Conservation (phyloP, 164 flowering plant genomes). For the Tinospora cordifolia region DNA sequence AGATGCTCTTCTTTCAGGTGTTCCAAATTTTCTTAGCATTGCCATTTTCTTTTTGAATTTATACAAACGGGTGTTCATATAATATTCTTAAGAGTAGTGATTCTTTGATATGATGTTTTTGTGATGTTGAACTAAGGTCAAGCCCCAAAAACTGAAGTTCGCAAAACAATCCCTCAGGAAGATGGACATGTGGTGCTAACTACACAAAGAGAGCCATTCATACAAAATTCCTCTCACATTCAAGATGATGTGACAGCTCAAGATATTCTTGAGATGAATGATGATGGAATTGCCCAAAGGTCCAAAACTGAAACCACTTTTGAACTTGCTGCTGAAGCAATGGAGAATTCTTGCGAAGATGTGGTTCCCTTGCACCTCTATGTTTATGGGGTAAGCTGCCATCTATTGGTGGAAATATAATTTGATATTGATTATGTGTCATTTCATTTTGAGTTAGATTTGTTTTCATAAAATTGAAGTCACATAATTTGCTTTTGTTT, state of each 20-base stretch:
- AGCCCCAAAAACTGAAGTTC: slow-evolving; percentile 54
- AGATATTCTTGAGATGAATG: slow-evolving; percentile 21
- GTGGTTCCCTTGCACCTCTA: slow-evolving; percentile 36
- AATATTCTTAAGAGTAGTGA: too few relatives aligned
- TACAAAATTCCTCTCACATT: slow-evolving; percentile 14
- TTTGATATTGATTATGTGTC: too few relatives aligned
- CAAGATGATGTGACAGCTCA: slow-evolving; percentile 23
- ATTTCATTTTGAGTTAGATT: too few relatives aligned
- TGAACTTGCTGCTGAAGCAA: slow-evolving; percentile 20
- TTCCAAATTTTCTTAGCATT: neutral
- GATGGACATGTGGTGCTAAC: slow-evolving; percentile 12
- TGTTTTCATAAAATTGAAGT: too few relatives aligned
- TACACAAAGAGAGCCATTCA: slow-evolving; percentile 19
- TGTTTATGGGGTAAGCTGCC: slow-evolving; percentile 73
- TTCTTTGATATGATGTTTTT: neutral
- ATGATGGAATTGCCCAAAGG: slow-evolving; percentile 17
- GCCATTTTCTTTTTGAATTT: too few relatives aligned
- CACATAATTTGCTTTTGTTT: too few relatives aligned
- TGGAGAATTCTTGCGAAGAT: slow-evolving; percentile 22
- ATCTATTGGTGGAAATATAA: too few relatives aligned
- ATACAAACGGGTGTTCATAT: too few relatives aligned
- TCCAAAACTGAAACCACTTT: slow-evolving; percentile 16
- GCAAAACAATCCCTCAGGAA: slow-evolving; percentile 39
- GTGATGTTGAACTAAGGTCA: slow-evolving; percentile 41
- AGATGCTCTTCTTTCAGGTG: slow-evolving; percentile 84